Evolutionary conservation across 495 filamentous ascomycete genomes (phyloP), one percentile per base, ranked within the genome.

Genomic region (Cetradonia linearis): DNA sequence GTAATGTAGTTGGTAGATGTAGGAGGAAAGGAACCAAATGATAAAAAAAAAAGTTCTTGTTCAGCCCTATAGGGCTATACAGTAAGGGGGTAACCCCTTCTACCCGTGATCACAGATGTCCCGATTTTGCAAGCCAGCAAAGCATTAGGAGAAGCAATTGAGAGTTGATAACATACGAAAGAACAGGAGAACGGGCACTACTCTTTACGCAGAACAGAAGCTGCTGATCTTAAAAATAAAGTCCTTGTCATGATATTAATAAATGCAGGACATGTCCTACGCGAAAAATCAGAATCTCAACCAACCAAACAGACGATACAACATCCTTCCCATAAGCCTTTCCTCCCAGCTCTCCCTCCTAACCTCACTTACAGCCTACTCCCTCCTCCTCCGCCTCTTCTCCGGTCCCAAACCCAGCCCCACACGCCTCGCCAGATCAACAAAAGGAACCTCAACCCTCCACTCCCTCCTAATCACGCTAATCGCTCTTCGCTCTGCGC

Each of bases 391-490:
- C 37, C 48, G 31, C 47, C 36, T 60, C 49, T 38, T 61, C 27
- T 40, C 48, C 36, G 56, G 60, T n/a, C 48, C 34, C 42, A 38
- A 53, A 20, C 60, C 63, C 40, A 56, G 44, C 27, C 56, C 38
- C 2, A 8, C 30, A 1, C 65, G 60, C 40, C 50, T 63, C 47
- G 23, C 33, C 23, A 30, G 37, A n/a, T 52, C 61, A 18, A 49
- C 52, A 37, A 58, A 62, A 56, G 50, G 30, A 11, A 54, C 60
- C 44, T 67, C 65, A 23, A 63, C 63, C 28, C 13, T 67, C 27
- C 65, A 67, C 50, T 65, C 63, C 46, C 38, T 52, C 31, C 50
- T 67, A 0, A 40, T 55, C 3, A 65, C 65, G 7, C 25, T 61
- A 34, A 40, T 23, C 9, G 28, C 25, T 61, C 44, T 40, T 23